These are phyloP conservation scores for Quercus agrifolia DNA, from an alignment of 306 rosid genomes.

Conservation along the genomic window DNA sequence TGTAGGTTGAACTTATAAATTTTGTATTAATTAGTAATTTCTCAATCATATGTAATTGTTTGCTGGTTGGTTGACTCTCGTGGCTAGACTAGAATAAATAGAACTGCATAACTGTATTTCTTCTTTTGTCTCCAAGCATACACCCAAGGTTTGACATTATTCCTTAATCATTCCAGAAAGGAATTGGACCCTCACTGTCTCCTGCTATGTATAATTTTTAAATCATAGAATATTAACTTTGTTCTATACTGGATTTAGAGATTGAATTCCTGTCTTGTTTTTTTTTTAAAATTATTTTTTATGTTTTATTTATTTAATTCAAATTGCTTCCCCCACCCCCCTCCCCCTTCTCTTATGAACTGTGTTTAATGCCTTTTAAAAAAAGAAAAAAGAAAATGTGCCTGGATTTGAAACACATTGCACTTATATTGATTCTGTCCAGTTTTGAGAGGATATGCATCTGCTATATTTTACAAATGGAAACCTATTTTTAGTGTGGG, in stretches of 20 bases:
- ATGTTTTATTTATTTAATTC: neutral
- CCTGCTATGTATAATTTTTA: neutral
- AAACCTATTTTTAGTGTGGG: neutral
- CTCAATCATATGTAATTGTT: neutral
- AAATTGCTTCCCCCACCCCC: neutral
- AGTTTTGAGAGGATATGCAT: neutral
- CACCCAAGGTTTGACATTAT: neutral
- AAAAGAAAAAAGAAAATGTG: neutral
- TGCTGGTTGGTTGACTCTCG: neutral
- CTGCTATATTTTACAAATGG: neutral
- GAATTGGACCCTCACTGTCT: neutral
- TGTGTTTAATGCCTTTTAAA: neutral
- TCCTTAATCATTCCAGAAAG: neutral
- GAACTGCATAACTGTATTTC: neutral
- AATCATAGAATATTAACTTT: neutral
- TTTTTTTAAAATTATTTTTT: neutral
- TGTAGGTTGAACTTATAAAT: neutral
- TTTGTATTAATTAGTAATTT: neutral
- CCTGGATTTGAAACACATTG: neutral
- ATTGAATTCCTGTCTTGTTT: neutral
- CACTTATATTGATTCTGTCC: neutral
- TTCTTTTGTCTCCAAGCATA: neutral
- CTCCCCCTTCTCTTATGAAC: neutral
- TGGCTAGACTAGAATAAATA: neutral
- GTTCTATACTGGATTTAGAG: neutral